Base-by-base conservation (phyloP, 106 monocot species). In the Acanthochlamys bracteata region DNA sequence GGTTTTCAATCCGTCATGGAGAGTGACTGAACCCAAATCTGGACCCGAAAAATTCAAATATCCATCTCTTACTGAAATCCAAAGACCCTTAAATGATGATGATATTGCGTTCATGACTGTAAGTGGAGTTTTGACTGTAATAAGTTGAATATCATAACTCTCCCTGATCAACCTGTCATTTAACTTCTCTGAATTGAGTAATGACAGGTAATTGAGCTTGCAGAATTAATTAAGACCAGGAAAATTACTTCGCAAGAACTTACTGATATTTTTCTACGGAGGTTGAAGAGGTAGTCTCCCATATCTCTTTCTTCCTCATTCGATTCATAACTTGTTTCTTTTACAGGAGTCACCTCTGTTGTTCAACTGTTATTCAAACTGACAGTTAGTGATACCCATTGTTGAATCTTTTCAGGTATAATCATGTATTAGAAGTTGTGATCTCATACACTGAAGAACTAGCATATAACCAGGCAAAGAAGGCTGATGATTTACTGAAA, bases 41-140 rank as follows among this genome's bases (percentile, higher is more conserved):
- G 66, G 41, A 10, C 12, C 10, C 55, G 53, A 40, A n/a, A 82
- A 76, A 61, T 89, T 94, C 64, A 73, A 74, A 20, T 89, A 89
- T 75, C 89, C 89, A 55, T 24, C 42, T 68, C 49, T 74, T 0
- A 57, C 64, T 59, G 65, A 33, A 53, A 61, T 86, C 9, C 25
- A 80, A 53, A 81, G 70, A 62, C 86, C 93, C 41, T 71, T 24
- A 42, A 73, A 60, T 0, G 84, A 94, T 61, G 93, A 89, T 39
- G 89, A 94, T 74, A 86, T 94, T 69, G 84, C 93, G 20, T 94
- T 86, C 68, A 89, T 94, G 93, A 64, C 78, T 67, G 93, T 94
- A 74, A 51, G 78, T 75, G 12, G 21, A 25, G 25, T 51, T 24
- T 42, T 11, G 12, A 25, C 41, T 33, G 1, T 27, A n/a, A n/a